Percentiles rank a stretch among this genome's conserved stretches.
phyloP scores from a whole-genome alignment of 257 asterid genomes.

The Solanum sitiens region DNA sequence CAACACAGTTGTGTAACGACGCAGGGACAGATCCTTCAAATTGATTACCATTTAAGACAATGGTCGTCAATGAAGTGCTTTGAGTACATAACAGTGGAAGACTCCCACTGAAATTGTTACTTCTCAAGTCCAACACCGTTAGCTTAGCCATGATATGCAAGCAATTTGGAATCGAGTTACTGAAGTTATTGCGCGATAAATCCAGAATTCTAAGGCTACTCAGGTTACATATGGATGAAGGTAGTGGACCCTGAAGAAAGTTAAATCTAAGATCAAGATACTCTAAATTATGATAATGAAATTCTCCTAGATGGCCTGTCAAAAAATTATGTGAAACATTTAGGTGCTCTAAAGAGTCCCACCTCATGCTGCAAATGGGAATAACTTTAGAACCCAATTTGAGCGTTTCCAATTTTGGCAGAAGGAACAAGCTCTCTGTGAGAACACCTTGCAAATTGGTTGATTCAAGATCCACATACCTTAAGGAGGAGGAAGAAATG shows the following conservation, averaged over 20 bases:
- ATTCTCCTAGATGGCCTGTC: neutral
- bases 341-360: neutral
- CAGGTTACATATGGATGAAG: neutral
- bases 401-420: neutral
- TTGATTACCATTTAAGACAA: neutral
- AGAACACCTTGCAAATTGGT: neutral
- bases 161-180: too few species aligned
- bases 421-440: neutral
- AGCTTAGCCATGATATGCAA: too few species aligned
- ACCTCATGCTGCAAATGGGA: too few species aligned
- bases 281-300: neutral
- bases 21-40: neutral
- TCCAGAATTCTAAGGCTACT: neutral
- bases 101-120: neutral
- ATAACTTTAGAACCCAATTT: fast-evolving
- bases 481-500: neutral
- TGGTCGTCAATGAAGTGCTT: neutral
- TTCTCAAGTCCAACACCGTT: neutral
- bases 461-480: fast-evolving
- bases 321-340: neutral
- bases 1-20: neutral
- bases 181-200: neutral
- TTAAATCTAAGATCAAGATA: neutral
- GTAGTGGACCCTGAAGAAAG: neutral
- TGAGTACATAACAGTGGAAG: neutral